These are phyloP conservation scores for Setomelanomma holmii DNA, from an alignment of 2,329 filamentous ascomycete species.

Conservation along the genomic window DNA sequence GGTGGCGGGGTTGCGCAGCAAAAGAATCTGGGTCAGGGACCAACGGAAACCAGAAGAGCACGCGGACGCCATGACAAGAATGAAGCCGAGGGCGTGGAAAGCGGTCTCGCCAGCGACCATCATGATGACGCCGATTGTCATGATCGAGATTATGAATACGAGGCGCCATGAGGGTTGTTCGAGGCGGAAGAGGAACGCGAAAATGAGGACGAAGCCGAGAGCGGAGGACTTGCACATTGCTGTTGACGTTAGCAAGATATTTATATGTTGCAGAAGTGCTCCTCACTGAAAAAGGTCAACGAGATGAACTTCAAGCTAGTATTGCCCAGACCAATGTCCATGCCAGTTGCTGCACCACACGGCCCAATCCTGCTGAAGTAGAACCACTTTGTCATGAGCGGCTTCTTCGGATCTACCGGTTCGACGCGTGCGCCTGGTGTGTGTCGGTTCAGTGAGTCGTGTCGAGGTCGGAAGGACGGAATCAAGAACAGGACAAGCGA, in stretches of 20 bases:
- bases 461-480: slow-evolving; percentile 78
- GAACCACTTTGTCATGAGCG: slow-evolving; percentile 84
- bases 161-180: slow-evolving; percentile 87
- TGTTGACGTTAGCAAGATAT: slow-evolving; percentile 30
- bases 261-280: too few species aligned
- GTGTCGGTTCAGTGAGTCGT: slow-evolving; percentile 50
- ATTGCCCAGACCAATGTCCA: slow-evolving; percentile 96
- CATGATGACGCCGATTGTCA: slow-evolving; percentile 94
- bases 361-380: slow-evolving; percentile 91
- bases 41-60: slow-evolving; percentile 97
- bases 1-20: slow-evolving; percentile 91
- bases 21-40: slow-evolving; percentile 96
- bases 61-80: slow-evolving; percentile 89
- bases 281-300: slow-evolving; percentile 86
- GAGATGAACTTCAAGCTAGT: slow-evolving; percentile 96
- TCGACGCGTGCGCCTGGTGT: slow-evolving; percentile 36
- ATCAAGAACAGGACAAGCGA: slow-evolving; percentile 80
- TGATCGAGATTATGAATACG: slow-evolving; percentile 84
- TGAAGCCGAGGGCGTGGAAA: slow-evolving; percentile 85
- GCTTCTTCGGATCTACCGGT: slow-evolving; percentile 56
- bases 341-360: slow-evolving; percentile 88
- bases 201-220: slow-evolving; percentile 91
- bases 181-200: slow-evolving; percentile 92
- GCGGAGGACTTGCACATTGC: slow-evolving; percentile 99
- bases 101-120: slow-evolving; percentile 97